Evolutionary conservation across 1,139 yeast genomes (phyloP).

Genomic region (Suhomyces taliae): DNA sequence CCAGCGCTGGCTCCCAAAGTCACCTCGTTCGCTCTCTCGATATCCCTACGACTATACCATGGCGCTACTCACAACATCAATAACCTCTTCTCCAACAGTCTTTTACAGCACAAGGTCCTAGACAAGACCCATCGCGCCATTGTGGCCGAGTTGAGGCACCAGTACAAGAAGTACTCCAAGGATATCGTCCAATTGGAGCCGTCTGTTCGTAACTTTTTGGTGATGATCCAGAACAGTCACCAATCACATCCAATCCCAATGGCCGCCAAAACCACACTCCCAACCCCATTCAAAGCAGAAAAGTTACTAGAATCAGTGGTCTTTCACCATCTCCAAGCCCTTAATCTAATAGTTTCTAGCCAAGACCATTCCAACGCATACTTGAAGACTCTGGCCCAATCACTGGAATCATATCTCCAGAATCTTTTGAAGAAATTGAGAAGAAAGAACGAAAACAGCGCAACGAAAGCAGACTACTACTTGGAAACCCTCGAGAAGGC

Average conservation of each 20-base stretch:
- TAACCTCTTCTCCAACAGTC: neutral
- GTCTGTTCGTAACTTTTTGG: conserved; percentile 25
- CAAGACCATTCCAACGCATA: too few species aligned
- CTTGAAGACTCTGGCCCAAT: neutral
- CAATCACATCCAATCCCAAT: neutral
- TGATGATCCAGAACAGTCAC: conserved; percentile 22
- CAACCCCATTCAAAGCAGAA: conserved; percentile 9
- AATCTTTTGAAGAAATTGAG: too few species aligned
- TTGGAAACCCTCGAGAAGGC: neutral
- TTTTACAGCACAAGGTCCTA: conserved; percentile 8
- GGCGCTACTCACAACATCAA: neutral
- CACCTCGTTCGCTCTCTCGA: too few species aligned
- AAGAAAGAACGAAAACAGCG: too few species aligned
- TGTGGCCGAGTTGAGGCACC: conserved; percentile 18
- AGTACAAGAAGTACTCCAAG: conserved; percentile 20
- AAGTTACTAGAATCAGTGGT: conserved; percentile 16
- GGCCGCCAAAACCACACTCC: conserved; percentile 2
- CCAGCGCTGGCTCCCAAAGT: neutral
- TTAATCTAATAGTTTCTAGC: neutral
- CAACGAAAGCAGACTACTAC: neutral
- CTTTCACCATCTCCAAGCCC: conserved; percentile 12
- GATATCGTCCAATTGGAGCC: conserved; percentile 21
- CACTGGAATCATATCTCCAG: neutral
- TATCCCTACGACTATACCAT: conserved; percentile 4
- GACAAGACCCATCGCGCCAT: conserved; percentile 31